Evolutionary conservation across 1,284 basidiomycete species (phyloP), one percentile per base, ranked within the genome.

Genomic region (Leccinum solheimii): DNA sequence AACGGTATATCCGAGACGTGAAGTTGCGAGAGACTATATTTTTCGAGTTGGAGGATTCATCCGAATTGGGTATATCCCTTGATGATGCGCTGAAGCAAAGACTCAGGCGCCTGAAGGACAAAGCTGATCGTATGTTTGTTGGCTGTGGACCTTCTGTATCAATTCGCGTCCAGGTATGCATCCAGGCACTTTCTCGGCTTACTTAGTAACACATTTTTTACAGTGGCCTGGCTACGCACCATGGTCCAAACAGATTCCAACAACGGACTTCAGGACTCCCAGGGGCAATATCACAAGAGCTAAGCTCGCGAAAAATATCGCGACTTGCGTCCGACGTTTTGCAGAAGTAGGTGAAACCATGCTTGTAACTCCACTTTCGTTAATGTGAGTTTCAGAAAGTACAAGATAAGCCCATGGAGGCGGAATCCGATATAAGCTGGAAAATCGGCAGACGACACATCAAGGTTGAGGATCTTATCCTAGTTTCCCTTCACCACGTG

Each of bases 241-340:
- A 48, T 91, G 88, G 88, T 88, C 85, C 61, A 81, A 86, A 59
- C 90, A 91, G 70, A 91, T 91, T 62, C 90, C 89, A 8, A 91
- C 89, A 0, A 84, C 84, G 72, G 88, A 91, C 73, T 91, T 90
- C 72, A 81, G 83, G 36, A 89, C 82, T 61, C 88, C 89, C 0
- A 90, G 88, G 51, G 82, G 86, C 4, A 88, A 85, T 11, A 89
- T 91, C 64, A 89, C 86, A 2, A 78, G 79, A 57, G 82, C 81
- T 14, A 88, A 88, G 67, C 77, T 88, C 14, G 86, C 85, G 1
- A 89, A 87, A 70, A 86, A 86, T 57, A 80, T 88, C 9, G 86
- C 87, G 1, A 88, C 86, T 70, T 86, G 84, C 70, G 78, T 87
- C 5, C 77, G 81, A 55, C 79, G 83, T 50, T 87, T 87, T 68